These are phyloP conservation scores for Penicillium psychrofluorescens DNA, from an alignment of 495 filamentous ascomycete species.

Conservation along the genomic window DNA sequence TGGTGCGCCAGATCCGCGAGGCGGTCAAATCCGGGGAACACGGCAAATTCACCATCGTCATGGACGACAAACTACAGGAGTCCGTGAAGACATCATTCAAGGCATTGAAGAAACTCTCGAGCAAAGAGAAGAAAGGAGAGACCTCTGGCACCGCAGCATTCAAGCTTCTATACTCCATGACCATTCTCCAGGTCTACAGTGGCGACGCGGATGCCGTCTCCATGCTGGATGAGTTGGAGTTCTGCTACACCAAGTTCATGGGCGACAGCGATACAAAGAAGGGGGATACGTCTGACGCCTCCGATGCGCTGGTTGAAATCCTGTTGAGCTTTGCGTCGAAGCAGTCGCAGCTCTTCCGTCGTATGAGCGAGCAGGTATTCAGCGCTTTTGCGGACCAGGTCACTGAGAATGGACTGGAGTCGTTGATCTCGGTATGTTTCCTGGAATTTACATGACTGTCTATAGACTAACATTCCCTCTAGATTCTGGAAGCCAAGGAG, in stretches of 20 bases:
- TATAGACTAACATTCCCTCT: background rate
- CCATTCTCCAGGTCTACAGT: conserved; percentile 82
- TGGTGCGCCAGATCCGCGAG: conserved; percentile 47
- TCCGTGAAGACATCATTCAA: conserved; percentile 57
- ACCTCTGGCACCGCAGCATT: conserved; percentile 48
- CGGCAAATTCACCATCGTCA: conserved; percentile 47
- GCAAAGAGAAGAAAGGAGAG: conserved; percentile 42
- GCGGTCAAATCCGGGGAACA: conserved; percentile 32
- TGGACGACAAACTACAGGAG: conserved; percentile 53
- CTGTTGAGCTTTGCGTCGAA: conserved; percentile 81
- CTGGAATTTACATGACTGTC: background rate
- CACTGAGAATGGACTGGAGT: conserved; percentile 62
- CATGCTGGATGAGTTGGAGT: conserved; percentile 66
- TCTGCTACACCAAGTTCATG: conserved; percentile 59
- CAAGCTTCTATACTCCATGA: conserved; percentile 75
- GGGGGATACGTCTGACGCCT: conserved; percentile 51
- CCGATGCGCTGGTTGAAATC: conserved; percentile 77
- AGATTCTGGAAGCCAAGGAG: conserved; percentile 72
- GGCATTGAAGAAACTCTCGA: conserved; percentile 60
- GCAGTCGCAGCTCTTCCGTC: conserved; percentile 75
- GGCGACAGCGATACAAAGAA: conserved; percentile 38
- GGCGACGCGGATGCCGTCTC: conserved; percentile 75
- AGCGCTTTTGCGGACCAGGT: conserved; percentile 65
- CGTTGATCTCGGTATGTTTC: conserved; percentile 49
- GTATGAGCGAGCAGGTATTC: conserved; percentile 83